Base-by-base conservation (phyloP, 495 filamentous ascomycete species). In the Rhypophila decipiens region DNA sequence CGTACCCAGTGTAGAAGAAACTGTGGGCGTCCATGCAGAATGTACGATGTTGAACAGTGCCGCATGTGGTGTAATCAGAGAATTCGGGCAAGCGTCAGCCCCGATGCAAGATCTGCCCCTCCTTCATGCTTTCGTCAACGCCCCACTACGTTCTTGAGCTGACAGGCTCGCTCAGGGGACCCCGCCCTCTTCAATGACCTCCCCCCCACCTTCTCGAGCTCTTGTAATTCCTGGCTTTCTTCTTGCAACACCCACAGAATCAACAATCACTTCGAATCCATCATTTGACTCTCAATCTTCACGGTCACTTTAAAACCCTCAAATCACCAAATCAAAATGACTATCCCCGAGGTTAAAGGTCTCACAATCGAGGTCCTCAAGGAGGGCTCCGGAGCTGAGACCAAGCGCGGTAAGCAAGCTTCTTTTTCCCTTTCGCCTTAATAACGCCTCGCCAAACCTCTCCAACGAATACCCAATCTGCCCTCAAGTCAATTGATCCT, bases 311-410 rank as follows among this genome's bases (percentile, higher is more conserved):
- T 55, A 39, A 39, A 13, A 39, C 24, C 45, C 40, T 24, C 44
- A 29, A 35, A 37, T 35, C 34, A 22, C n/a, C 39, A 51, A 36
- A 33, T 35, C 48, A 65, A 52, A 40, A 65, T 65, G 62, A 52
- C 55, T 24, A 45, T 65, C 44, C 62, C 62, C 27, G 15, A 61
- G 45, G 20, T 63, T 44, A 37, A 47, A 0, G 62, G 60, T 39
- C 60, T 65, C n/a, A 11, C 53, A 49, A 46, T 65, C 22, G 55
- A 55, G 51, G 55, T 59, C 23, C 31, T 33, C 27, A 24, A 15
- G 1, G 46, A 58, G 29, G 62, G 62, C 40, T 12, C 29, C 8
- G 62, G 62, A 42, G 40, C 17, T 46, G 62, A 63, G 55, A 61
- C 58, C 39, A 42, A 53, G 49, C 44, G 43, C 22, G 60, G 62